These are phyloP conservation scores for Cichorium intybus DNA, from an alignment of 140 eudicot species.

Conservation along the genomic window DNA sequence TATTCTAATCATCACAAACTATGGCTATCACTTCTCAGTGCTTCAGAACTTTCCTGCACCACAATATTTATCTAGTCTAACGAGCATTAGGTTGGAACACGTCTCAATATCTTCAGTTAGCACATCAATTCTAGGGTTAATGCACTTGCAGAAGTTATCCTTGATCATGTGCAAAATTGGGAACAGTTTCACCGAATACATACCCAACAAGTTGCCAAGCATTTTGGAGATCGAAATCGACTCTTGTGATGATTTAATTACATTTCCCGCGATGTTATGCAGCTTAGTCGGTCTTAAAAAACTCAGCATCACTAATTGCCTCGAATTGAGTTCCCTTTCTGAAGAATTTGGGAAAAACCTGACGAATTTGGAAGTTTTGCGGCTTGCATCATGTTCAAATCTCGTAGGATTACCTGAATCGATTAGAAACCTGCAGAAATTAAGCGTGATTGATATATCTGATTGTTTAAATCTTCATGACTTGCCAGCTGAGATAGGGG, in stretches of 20 bases:
- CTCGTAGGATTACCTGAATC: not conserved
- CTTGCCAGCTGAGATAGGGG: not conserved
- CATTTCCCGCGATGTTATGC: not conserved
- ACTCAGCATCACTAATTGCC: conserved; percentile 10
- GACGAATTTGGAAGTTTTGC: conserved; percentile 1
- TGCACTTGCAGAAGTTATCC: conserved; percentile 17
- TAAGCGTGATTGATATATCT: conserved; percentile 5
- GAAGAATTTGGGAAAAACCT: conserved; percentile 18
- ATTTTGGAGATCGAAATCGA: conserved; percentile 13
- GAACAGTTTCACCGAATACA: conserved; percentile 1
- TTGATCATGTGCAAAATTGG: conserved; percentile 19
- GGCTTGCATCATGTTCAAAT: not conserved
- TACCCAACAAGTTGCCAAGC: not conserved
- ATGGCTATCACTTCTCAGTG: conserved; percentile 6
- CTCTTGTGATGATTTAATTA: not conserved
- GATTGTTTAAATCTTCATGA: not conserved
- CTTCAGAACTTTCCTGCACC: not conserved
- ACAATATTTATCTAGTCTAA: not conserved
- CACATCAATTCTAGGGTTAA: not conserved
- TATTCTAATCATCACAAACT: conserved; percentile 20
- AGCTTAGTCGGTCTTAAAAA: not conserved
- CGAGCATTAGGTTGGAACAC: conserved; percentile 4
- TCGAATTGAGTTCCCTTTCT: conserved; percentile 4
- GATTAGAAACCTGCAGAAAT: not conserved
- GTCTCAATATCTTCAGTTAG: conserved; percentile 8